phyloP scores from a whole-genome alignment of 257 asterid genomes.

The Agastache rugosa region DNA sequence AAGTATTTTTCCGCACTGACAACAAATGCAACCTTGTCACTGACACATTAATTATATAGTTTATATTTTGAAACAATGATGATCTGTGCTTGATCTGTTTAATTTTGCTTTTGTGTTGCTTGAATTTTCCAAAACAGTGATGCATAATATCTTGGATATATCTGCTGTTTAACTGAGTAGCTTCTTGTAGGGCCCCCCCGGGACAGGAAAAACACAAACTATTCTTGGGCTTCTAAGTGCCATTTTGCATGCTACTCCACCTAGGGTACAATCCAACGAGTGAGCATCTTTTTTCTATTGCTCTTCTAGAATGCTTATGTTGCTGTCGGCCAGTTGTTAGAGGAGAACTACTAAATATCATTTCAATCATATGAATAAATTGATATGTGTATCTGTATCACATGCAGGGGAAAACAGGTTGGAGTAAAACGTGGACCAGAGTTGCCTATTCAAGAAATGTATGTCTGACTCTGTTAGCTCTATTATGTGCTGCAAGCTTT shows the following conservation, averaged over 20 bases:
- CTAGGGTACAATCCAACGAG: slow-evolving; percentile 81
- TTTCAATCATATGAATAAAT: slow-evolving; percentile 14
- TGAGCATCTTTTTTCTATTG: slow-evolving; percentile 37
- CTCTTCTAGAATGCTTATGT: slow-evolving; percentile 29
- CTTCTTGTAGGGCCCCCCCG: slow-evolving; percentile 93
- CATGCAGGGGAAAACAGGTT: slow-evolving; percentile 61
- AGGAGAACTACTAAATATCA: slow-evolving; percentile 22
- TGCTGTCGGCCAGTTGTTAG: slow-evolving; percentile 28
- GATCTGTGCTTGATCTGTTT: slow-evolving; percentile 12
- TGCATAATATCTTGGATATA: slow-evolving; percentile 22
- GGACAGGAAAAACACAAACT: slow-evolving; percentile 98
- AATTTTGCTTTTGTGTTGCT: slow-evolving; percentile 16
- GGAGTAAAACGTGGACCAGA: slow-evolving; percentile 69
- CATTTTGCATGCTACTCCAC: slow-evolving; percentile 95
- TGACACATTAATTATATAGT: neutral
- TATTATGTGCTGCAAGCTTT: slow-evolving; percentile 38
- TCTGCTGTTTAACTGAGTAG: slow-evolving; percentile 41
- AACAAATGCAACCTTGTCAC: neutral
- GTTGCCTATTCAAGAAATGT: slow-evolving; percentile 72
- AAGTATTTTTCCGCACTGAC: neutral
- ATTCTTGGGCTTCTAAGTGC: slow-evolving; percentile 97
- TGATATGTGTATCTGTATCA: slow-evolving; percentile 27
- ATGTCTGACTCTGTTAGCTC: slow-evolving; percentile 42
- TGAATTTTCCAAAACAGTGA: slow-evolving; percentile 23
- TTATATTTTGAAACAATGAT: slow-evolving; percentile 7